A percentile compares a stretch with the other conserved stretches of the same genome.
These are phyloP conservation scores for Brassica juncea DNA, from an alignment of 345 rosid genomes.

Conservation along the genomic window DNA sequence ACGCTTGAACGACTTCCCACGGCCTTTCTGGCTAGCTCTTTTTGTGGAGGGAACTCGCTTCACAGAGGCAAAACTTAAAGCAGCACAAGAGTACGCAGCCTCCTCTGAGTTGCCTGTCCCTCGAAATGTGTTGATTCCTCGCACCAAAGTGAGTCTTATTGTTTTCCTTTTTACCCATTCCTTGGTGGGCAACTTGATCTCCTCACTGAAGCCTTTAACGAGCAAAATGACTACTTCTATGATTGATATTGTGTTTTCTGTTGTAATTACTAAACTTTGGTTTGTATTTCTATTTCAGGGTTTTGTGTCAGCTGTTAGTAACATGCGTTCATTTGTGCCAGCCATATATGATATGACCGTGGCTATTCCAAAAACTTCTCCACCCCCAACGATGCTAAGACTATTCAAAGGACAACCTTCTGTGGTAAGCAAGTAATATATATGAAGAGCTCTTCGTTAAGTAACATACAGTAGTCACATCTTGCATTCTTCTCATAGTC, in stretches of 20 bases:
- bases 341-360: constrained; percentile 90
- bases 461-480: constrained; percentile 5
- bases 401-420: constrained; percentile 82
- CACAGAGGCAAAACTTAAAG: constrained; percentile 89
- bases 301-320: constrained; percentile 91
- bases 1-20: constrained; percentile 76
- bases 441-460: constrained; percentile 13
- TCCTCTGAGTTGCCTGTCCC: constrained; percentile 84
- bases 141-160: constrained; percentile 71
- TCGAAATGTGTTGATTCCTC: constrained; percentile 91
- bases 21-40: constrained; percentile 95
- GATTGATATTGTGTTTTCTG: constrained; percentile 12
- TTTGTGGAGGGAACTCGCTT: constrained; percentile 99
- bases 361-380: constrained; percentile 71
- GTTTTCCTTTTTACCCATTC: not conserved
- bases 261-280: constrained; percentile 1
- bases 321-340: constrained; percentile 93
- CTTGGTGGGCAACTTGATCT: constrained; percentile 13
- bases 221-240: not conserved
- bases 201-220: not conserved
- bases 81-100: constrained; percentile 89
- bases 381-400: constrained; percentile 82
- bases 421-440: constrained; percentile 59
- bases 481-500: constrained; percentile 16
- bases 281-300: constrained; percentile 58